Evolutionary conservation across 345 rosid species (phyloP).

Genomic region (Sisymbrium altissimum): DNA sequence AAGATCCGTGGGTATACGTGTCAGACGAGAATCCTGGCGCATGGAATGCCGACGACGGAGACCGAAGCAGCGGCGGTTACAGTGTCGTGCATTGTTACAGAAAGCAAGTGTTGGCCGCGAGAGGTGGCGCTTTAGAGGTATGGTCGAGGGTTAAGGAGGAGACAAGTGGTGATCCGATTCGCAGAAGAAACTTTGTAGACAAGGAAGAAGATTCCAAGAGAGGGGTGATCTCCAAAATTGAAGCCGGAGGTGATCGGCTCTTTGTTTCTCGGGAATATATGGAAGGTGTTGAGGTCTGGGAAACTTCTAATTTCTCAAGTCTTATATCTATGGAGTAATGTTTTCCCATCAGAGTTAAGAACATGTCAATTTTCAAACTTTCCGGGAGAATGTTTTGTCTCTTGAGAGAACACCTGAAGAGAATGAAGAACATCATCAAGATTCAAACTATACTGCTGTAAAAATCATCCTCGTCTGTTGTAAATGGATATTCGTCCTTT

Average conservation of each 20-base stretch:
- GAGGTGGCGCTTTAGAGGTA: slow-evolving; percentile 72
- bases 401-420: background rate
- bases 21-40: slow-evolving; percentile 57
- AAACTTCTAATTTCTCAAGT: slow-evolving; percentile 47
- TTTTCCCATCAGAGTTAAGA: background rate
- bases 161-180: slow-evolving; percentile 12
- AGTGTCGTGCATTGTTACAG: slow-evolving; percentile 62
- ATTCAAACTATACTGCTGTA: background rate
- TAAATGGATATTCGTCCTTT: no score
- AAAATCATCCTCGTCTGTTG: background rate
- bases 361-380: background rate
- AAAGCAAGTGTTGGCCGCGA: slow-evolving; percentile 71
- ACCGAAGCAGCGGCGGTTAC: slow-evolving; percentile 26
- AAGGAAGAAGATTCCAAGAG: slow-evolving; percentile 58
- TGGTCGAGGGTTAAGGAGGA: slow-evolving; percentile 59
- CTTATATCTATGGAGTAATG: slow-evolving; percentile 22
- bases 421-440: background rate
- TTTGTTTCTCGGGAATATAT: slow-evolving; percentile 63
- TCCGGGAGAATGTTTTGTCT: background rate
- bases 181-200: slow-evolving; percentile 72
- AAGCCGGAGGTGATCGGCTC: slow-evolving; percentile 82
- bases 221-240: slow-evolving; percentile 62
- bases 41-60: slow-evolving; percentile 30
- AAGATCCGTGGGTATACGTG: slow-evolving; percentile 85
- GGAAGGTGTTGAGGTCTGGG: slow-evolving; percentile 97